phyloP scores from a whole-genome alignment of 2,329 filamentous ascomycete species.

The Claviceps sp. region DNA sequence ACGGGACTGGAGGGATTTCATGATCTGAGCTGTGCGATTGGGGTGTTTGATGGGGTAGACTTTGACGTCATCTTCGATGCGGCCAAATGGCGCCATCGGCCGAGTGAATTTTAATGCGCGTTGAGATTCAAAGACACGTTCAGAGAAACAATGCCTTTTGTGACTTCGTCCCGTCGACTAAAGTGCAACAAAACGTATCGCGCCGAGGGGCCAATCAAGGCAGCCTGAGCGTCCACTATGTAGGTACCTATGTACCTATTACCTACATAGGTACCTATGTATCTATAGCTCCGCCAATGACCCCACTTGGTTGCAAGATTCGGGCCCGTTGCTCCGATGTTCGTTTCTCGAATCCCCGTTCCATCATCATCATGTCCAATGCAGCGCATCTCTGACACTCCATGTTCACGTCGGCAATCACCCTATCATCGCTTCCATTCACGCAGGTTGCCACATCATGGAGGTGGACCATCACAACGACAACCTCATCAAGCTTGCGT shows the following conservation, averaged over 20 bases:
- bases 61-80: slow-evolving; percentile 55
- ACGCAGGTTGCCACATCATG: slow-evolving; percentile 25
- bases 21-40: slow-evolving; percentile 58
- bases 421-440: neutral
- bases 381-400: neutral
- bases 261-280: too few relatives aligned
- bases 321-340: too few relatives aligned
- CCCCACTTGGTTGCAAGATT: too few relatives aligned
- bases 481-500: slow-evolving; percentile 33
- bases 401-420: neutral
- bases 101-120: neutral
- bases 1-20: slow-evolving; percentile 56
- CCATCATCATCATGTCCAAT: neutral
- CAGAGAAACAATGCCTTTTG: too few relatives aligned
- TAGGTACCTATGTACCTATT: too few relatives aligned
- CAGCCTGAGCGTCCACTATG: too few relatives aligned
- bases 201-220: too few relatives aligned
- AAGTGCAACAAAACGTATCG: too few relatives aligned
- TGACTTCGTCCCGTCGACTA: too few relatives aligned
- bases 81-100: slow-evolving; percentile 41
- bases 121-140: too few relatives aligned
- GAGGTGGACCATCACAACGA: slow-evolving; percentile 42
- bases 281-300: too few relatives aligned
- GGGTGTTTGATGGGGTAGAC: slow-evolving; percentile 53
- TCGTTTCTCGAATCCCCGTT: too few relatives aligned